Conservation (phyloP, 768 basidiomycete genomes). For the Russula compacta region DNA sequence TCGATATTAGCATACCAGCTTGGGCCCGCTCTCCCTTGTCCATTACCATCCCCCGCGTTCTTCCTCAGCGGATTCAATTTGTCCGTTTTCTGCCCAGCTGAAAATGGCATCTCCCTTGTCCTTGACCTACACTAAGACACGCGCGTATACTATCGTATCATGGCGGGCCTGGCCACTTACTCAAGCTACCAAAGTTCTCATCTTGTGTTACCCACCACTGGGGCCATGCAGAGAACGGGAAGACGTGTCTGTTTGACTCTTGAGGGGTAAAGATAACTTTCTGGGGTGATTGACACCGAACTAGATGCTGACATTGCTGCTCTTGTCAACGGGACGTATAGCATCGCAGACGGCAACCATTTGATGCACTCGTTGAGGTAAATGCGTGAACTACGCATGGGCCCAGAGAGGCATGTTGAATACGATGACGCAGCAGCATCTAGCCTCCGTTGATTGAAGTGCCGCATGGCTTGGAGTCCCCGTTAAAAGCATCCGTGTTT, state of each 20-base stretch:
- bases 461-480: slow-evolving; percentile 3
- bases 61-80: not conserved
- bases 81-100: not conserved
- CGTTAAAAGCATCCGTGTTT: not conserved
- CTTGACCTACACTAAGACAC: not conserved
- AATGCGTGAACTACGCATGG: not conserved
- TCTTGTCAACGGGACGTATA: not conserved
- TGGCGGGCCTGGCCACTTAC: not conserved
- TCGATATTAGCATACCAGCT: not conserved
- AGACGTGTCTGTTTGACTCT: not conserved
- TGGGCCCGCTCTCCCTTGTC: not conserved
- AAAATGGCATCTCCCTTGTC: not conserved
- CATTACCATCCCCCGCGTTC: not conserved
- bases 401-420: not conserved
- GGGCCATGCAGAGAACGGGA: not conserved
- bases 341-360: not conserved
- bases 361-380: not conserved
- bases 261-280: not conserved
- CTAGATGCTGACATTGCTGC: not conserved
- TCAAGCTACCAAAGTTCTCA: not conserved
- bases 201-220: not conserved
- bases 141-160: not conserved
- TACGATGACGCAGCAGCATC: not conserved
- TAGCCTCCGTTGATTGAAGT: not conserved
- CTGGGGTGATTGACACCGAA: not conserved